Base-by-base conservation (phyloP, 1,284 basidiomycete genomes). In the Cryptococcus sp. region DNA sequence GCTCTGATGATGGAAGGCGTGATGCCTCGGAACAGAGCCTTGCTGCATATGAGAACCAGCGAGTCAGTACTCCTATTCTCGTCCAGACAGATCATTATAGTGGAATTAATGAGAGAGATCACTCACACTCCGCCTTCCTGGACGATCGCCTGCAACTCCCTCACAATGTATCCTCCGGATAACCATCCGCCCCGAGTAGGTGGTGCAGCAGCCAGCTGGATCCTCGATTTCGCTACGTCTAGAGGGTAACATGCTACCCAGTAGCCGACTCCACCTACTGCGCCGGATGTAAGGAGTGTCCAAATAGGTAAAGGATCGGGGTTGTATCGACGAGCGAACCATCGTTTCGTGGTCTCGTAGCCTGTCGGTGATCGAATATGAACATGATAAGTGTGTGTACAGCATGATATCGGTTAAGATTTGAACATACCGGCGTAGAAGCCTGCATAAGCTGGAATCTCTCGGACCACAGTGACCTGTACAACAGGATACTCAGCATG, bases 391-490 rank as follows among this genome's bases (percentile, higher is more conserved):
- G 45, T 46, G 46, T 34, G 46, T 52, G 4, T 34, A 41, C 22
- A 20, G 51, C 19, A 46, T 3, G 20, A 19, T 13, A n/a, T 26
- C 37, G 22, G 15, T n/a, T 17, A 19, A 40, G 16, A 40, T 8
- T 23, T 15, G 34, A 53, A 53, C 68, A 52, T 37, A 72, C 70
- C 70, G 13, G 72, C 69, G 50, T 78, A 78, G 61, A 78, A 91
- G 85, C 89, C 92, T 43, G 93, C 93, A 72, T 97, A 97, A 7
- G 93, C 94, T 3, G 94, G 94, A 46, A 96, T 92, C 77, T 98
- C 95, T 67, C 93, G 83, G 0, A 87, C 84, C 26, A 97, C 86
- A 0, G 95, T 98, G n/a, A 94, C 84, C 91, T 93, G 40, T 20
- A 20, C 19, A 40, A 16, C 16, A 17, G 2, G 25, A 40, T 39